Base-by-base conservation (phyloP, 2,329 filamentous ascomycete species). In the Phoma sp. region DNA sequence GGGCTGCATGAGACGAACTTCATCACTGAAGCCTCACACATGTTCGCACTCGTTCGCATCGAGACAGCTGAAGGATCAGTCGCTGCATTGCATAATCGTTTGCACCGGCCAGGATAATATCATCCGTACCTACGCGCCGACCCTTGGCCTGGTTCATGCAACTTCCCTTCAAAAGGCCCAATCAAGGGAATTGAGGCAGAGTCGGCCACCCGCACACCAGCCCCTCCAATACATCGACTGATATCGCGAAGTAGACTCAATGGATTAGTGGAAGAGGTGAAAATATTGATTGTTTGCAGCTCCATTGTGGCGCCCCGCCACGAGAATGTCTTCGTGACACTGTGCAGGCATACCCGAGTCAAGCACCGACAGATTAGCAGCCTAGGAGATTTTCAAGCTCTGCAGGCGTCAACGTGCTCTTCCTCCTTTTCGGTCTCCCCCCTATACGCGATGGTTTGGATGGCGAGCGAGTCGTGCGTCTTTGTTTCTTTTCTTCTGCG, bases 341-440 rank as follows among this genome's bases (percentile, higher is more conserved):
- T 24, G 25, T 47, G 32, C 46, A 43, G 22, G 46, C 18, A 38
- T 38, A 6, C 3, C 40, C 22, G 13, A 54, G 35, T 37, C 30
- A 9, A 55, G 37, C 41, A 45, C 9, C 36, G 11, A 37, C 38
- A 23, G 29, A 58, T 55, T 65, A 70, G 47, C 69, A 63, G 7
- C 70, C 66, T 43, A 77, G 54, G 36, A 76, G 60, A 29, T 66
- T 70, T 75, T 89, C 83, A 67, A 93, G 75, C 74, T 93, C 90
- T 80, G 88, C 88, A 3, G 88, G 86, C 65, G 84, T 91, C 29
- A 93, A 77, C 18, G 89, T 93, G 66, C 88, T 91, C 70, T 90
- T 82, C 68, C 89, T 81, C 68, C 89, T 79, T 55, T 82, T 87
- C 2, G 85, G 77, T 78, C 87, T 72, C 70, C 86, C 65, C 72